phyloP scores from a whole-genome alignment of 2,329 filamentous ascomycete genomes.

The Phaeoacremonium minimum region DNA sequence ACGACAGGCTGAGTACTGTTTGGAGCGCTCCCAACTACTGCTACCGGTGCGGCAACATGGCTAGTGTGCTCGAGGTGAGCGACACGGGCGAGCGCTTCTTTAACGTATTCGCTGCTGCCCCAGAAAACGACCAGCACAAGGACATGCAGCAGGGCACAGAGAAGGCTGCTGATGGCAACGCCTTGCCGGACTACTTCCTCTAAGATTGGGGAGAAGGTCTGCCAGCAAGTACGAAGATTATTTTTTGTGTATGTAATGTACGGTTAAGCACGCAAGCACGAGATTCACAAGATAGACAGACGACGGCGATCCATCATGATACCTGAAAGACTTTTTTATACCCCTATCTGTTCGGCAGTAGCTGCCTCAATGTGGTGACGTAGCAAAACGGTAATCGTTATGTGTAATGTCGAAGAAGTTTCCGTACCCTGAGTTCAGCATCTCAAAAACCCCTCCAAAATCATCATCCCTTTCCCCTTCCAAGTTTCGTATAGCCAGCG shows the following conservation, averaged over 20 bases:
- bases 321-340: constrained; percentile 1
- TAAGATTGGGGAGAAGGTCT: too few relatives aligned
- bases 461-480: too few relatives aligned
- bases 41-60: constrained; percentile 94
- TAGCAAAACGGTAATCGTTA: too few relatives aligned
- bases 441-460: too few relatives aligned
- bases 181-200: constrained; percentile 69
- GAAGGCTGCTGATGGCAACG: constrained; percentile 59
- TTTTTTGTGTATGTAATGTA: too few relatives aligned
- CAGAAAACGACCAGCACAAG: constrained; percentile 89
- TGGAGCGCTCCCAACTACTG: constrained; percentile 98
- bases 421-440: too few relatives aligned
- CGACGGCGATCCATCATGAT: background rate
- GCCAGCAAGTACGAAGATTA: too few relatives aligned
- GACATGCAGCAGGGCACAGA: constrained; percentile 66
- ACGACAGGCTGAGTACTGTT: constrained; percentile 89
- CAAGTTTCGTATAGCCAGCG: too few relatives aligned
- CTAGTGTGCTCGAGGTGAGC: constrained; percentile 92
- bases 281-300: background rate
- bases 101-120: constrained; percentile 95
- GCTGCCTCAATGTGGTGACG: too few relatives aligned
- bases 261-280: too few relatives aligned
- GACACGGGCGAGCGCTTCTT: constrained; percentile 91
- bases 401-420: too few relatives aligned
- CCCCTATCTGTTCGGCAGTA: too few relatives aligned